Base-by-base conservation (phyloP, 768 basidiomycete species). In the Punctularia strigosozonata region DNA sequence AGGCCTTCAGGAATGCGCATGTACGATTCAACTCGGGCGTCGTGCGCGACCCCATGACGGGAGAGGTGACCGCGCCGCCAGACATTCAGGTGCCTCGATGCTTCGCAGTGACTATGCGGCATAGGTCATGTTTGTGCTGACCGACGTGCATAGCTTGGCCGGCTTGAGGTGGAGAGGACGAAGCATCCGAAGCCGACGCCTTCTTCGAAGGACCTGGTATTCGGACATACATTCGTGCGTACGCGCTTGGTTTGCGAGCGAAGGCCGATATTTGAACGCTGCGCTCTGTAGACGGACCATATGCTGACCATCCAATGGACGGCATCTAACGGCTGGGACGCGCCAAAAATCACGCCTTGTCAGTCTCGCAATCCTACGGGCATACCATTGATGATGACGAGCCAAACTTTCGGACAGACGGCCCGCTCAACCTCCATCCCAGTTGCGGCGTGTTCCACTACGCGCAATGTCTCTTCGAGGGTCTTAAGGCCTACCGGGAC, bases 401-500 rank as follows among this genome's bases (percentile, higher is more conserved):
- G n/a, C n/a, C n/a, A n/a, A n/a, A n/a, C n/a, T n/a, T 36, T 17
- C 38, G 1, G 13, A 1, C 35, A 52, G 82, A 91, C 55, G 80
- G 75, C 3, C 81, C 83, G 5, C 62, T 91, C 26, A 50, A 62
- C 14, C 62, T 91, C 15, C 80, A 88, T 44, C 89, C 88, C 5
- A 84, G 82, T 50, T 71, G 64, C 55, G 75, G 85, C 43, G 91
- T 91, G 15, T 66, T 98, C 42, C 92, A 98, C 57, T 97, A 98
- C 61, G 90, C 90, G 0, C 88, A 90, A 49, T 74, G 81, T 33
- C 66, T 81, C 33, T 94, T 98, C 53, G 92, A 98, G 57, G 88
- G 92, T 14, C 76, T 95, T 75, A 97, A 97, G 57, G 92, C 92
- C 1, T 97, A 94, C 63, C 69, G 79, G 35, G 75, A 80, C 46